Evolutionary conservation across 176 grass and related monocot genomes (phyloP).

Genomic region (Rhipidocladum racemiflorum): DNA sequence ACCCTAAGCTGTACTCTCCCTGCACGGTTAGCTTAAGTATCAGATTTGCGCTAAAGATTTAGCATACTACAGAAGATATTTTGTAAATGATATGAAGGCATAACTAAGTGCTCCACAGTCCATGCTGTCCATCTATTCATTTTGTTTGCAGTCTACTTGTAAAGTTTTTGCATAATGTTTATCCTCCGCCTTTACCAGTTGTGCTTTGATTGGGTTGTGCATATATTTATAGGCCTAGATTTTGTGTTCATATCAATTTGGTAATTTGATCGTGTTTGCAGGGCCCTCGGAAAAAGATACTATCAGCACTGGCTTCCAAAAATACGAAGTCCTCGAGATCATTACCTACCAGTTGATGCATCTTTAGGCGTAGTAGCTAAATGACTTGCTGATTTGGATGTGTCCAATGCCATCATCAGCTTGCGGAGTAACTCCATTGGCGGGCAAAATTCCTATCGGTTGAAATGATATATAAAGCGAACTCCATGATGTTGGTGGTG

Average conservation of each 20-base stretch:
- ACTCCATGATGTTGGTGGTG: background rate
- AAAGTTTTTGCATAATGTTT: background rate
- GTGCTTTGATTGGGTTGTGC: background rate
- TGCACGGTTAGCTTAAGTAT: background rate
- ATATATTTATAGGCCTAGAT: background rate
- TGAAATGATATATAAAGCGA: slow-evolving; percentile 22
- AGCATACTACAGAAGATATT: background rate
- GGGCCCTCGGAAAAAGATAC: slow-evolving; percentile 78
- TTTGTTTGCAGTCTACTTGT: slow-evolving; percentile 7
- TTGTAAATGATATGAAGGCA: background rate
- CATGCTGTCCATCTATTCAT: background rate
- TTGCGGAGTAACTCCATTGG: slow-evolving; percentile 17
- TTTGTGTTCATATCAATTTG: slow-evolving; percentile 3
- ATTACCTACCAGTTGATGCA: slow-evolving; percentile 31
- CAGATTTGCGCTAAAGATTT: background rate
- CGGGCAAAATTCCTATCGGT: background rate
- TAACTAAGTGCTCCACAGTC: background rate
- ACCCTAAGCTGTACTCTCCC: background rate
- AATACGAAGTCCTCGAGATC: slow-evolving; percentile 41
- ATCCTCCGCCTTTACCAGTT: background rate
- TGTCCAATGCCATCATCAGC: background rate
- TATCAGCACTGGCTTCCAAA: slow-evolving; percentile 48
- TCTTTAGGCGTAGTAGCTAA: slow-evolving; percentile 10
- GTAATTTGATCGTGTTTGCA: slow-evolving; percentile 33
- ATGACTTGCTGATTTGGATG: slow-evolving; percentile 31